Base-by-base conservation (phyloP, 2,329 filamentous ascomycete genomes). In the Ampelomyces quisqualis region DNA sequence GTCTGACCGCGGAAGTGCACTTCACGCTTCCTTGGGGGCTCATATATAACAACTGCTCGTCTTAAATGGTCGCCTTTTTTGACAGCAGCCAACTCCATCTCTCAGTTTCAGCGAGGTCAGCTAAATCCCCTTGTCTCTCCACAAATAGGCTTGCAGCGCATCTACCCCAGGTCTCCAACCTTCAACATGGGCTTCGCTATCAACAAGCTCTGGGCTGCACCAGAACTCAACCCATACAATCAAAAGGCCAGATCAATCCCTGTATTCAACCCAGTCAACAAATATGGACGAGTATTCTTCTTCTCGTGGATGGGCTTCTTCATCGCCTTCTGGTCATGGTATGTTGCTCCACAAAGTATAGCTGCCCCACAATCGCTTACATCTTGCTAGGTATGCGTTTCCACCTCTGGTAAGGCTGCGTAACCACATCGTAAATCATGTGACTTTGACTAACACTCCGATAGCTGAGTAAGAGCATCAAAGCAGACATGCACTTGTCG, bases 291-390 rank as follows among this genome's bases (percentile, higher is more conserved):
- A 5, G 89, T 93, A 0, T 95, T 94, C 70, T 89, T 90, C 74
- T 95, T 95, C 72, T 86, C 86, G 1, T 93, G 87, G 82, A 77
- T 90, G 33, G 87, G 87, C 2, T 93, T 93, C 69, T 83, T 93
- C 78, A 79, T 91, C 38, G 85, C 87, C 6, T 95, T 95, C 70
- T 88, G 88, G 78, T 90, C 88, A 8, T 95, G 79, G 79, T 77
- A 65, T 61, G 72, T 60, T 15, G 20, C 10, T 40, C 43, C 34
- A 39, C 37, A 39, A 32, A 43, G 7, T 14, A 15, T 32, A 41
- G 14, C 34, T 15, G 15, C 28, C 34, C 24, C 34, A 50, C 36
- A 47, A 27, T 40, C 43, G 33, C 56, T 67, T 35, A 66, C 56
- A 23, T 6, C 14, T 42, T 7, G 20, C 7, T 43, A 76, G 86